A percentile compares a stretch with the other conserved stretches of the same genome.
These are phyloP conservation scores for Trichoderma hamatum DNA, from an alignment of 2,329 filamentous ascomycete genomes.

Conservation along the genomic window DNA sequence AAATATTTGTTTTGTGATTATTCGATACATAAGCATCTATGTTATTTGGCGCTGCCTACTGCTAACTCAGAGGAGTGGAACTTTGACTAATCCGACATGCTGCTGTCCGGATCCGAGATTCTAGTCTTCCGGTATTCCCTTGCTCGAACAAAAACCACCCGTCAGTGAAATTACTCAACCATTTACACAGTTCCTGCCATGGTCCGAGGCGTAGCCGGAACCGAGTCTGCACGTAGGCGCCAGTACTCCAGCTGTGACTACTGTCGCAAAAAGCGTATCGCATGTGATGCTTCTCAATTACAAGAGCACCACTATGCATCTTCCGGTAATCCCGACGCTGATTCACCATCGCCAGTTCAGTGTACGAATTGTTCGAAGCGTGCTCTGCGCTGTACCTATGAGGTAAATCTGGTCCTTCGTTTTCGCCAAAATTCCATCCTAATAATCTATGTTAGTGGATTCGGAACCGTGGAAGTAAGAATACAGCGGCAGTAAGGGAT, in stretches of 20 bases:
- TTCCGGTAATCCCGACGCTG: not conserved
- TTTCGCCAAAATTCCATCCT: not conserved
- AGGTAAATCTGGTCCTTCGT: not conserved
- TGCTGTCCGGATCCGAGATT: constrained; percentile 1
- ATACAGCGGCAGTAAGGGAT: not conserved
- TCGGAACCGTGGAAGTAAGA: not conserved
- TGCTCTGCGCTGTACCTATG: constrained; percentile 4
- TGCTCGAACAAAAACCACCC: no score
- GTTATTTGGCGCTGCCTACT: no score
- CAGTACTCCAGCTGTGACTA: constrained; percentile 14
- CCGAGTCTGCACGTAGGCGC: not conserved
- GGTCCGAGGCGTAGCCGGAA: not conserved
- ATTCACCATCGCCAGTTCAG: not conserved
- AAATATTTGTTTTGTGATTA: not conserved
- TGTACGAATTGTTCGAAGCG: constrained; percentile 12
- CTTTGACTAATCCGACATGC: not conserved
- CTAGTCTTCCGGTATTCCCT: not conserved
- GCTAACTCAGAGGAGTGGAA: not conserved
- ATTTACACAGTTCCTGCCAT: not conserved
- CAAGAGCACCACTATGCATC: not conserved
- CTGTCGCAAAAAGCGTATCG: constrained; percentile 12
- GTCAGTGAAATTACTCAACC: not conserved
- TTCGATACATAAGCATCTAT: not conserved
- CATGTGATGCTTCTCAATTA: constrained; percentile 9
- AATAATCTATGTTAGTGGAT: constrained; percentile 1